Conservation (phyloP, 2,329 filamentous ascomycete species). For the Aspergillus flavus region DNA sequence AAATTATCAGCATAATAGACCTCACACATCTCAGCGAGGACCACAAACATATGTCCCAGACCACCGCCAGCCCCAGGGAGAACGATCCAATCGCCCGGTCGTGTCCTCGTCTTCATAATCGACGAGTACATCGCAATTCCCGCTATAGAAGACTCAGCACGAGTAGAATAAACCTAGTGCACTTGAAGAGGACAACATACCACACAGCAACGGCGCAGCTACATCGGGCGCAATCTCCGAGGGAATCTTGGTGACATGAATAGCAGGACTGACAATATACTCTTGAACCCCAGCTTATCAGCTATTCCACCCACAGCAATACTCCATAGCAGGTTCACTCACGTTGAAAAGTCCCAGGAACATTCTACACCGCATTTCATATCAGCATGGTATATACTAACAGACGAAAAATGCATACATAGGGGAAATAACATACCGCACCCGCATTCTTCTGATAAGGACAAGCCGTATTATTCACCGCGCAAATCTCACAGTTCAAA, state of each 20-base stretch:
- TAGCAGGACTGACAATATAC: constrained; percentile 39
- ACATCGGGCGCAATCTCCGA: constrained; percentile 32
- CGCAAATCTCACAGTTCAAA: constrained; percentile 41
- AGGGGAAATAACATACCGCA: constrained; percentile 27
- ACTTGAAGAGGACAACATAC: constrained; percentile 22
- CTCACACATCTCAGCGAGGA: not conserved
- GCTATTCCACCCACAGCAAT: not conserved
- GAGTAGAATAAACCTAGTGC: not conserved
- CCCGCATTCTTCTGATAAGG: constrained; percentile 43
- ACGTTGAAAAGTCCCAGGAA: constrained; percentile 43
- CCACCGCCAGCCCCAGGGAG: constrained; percentile 42
- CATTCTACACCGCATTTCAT: constrained; percentile 29
- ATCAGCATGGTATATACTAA: not conserved
- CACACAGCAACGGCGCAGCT: constrained; percentile 41
- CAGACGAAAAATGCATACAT: too few species aligned
- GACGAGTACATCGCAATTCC: constrained; percentile 45
- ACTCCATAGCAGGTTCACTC: not conserved
- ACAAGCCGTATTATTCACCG: constrained; percentile 41
- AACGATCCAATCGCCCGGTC: constrained; percentile 39
- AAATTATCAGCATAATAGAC: not conserved
- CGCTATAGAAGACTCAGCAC: constrained; percentile 21
- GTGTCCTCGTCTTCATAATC: constrained; percentile 40
- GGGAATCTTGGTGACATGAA: constrained; percentile 41
- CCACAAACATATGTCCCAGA: constrained; percentile 40
- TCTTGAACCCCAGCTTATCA: constrained; percentile 21